These are phyloP conservation scores for Dipteronia dyeriana DNA, from an alignment of 345 rosid genomes.

Conservation along the genomic window DNA sequence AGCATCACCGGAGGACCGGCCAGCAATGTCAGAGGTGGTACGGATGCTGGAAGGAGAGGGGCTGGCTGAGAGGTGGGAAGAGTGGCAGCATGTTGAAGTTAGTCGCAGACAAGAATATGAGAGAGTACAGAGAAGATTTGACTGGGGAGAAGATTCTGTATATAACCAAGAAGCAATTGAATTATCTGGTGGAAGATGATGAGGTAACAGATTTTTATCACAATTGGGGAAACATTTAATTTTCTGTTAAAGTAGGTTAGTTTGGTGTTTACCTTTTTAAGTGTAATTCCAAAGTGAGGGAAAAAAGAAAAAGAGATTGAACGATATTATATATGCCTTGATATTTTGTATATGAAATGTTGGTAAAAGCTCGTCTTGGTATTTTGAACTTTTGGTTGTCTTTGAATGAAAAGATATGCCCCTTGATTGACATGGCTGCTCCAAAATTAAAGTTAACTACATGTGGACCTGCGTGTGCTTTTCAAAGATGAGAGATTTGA, in stretches of 20 bases:
- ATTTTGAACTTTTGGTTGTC: constrained; percentile 6
- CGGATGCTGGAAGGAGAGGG: constrained; percentile 99
- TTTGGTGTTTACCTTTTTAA: neutral
- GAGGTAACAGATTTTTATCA: constrained; percentile 12
- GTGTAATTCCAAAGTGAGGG: neutral
- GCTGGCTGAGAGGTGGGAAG: constrained; percentile 96
- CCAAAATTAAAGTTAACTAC: too few species aligned
- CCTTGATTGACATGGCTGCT: too few species aligned
- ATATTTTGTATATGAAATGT: constrained; percentile 11
- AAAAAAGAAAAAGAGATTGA: neutral
- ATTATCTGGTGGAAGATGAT: constrained; percentile 85
- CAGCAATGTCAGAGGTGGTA: constrained; percentile 89
- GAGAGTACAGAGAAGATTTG: constrained; percentile 74
- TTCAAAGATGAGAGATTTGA: too few species aligned
- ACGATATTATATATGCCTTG: neutral
- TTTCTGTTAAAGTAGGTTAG: constrained; percentile 3
- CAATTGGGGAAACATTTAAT: neutral
- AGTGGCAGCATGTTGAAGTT: constrained; percentile 89
- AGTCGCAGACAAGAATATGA: constrained; percentile 83
- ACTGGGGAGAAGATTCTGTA: constrained; percentile 85
- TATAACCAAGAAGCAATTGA: constrained; percentile 82
- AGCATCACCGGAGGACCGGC: constrained; percentile 83
- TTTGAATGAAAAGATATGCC: too few species aligned
- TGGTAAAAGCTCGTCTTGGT: neutral
- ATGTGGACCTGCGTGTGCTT: too few species aligned